phyloP scores from a whole-genome alignment of 2,329 filamentous ascomycete genomes.

The Talaromyces sp. region DNA sequence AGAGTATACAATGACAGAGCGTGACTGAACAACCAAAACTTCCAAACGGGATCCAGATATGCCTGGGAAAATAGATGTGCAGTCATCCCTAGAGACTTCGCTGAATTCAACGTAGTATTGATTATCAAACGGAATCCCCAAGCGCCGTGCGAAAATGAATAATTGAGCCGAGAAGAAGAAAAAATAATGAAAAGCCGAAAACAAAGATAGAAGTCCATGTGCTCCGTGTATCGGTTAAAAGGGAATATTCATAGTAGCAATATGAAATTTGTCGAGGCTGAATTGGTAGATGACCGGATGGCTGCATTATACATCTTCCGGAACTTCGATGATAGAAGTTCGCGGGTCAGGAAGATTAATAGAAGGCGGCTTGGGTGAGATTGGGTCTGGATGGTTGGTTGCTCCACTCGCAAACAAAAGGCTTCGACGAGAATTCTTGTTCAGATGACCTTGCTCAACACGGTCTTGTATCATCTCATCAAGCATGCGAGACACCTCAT shows the following conservation, averaged over 20 bases:
- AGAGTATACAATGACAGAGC: neutral
- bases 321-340: slow-evolving; percentile 8
- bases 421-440: slow-evolving; percentile 65
- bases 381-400: slow-evolving; percentile 27
- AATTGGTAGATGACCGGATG: neutral
- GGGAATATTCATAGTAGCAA: neutral
- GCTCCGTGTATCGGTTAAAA: neutral
- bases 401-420: slow-evolving; percentile 55
- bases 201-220: neutral
- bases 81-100: neutral
- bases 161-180: neutral
- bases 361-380: slow-evolving; percentile 7
- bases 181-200: neutral
- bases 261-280: neutral
- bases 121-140: slow-evolving; percentile 7
- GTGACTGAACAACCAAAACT: neutral
- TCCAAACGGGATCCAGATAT: neutral
- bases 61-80: neutral
- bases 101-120: neutral
- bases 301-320: slow-evolving; percentile 2
- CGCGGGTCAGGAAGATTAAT: neutral
- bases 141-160: neutral
- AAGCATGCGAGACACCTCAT: slow-evolving; percentile 89
- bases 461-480: slow-evolving; percentile 95
- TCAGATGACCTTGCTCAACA: slow-evolving; percentile 70